Evolutionary conservation across 805 yeast species (phyloP).

Genomic region (Tetrapisispora namnaoensis): DNA sequence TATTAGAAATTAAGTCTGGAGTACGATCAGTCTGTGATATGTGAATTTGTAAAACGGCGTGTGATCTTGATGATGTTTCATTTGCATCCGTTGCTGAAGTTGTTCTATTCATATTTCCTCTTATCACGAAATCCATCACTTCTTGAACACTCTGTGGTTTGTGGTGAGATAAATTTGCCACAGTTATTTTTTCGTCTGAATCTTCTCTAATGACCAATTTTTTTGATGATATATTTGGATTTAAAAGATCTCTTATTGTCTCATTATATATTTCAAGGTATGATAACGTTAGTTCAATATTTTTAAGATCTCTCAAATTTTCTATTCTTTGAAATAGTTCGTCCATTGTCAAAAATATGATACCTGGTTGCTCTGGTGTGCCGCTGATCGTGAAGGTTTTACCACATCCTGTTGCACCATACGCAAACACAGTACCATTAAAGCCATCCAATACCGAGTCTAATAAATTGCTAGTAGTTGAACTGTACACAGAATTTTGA

Average conservation of each 20-base stretch:
- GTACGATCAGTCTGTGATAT: conserved; percentile 46
- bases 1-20: conserved; percentile 55
- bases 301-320: conserved; percentile 41
- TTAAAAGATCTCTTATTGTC: conserved; percentile 67
- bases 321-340: conserved; percentile 62
- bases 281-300: conserved; percentile 53
- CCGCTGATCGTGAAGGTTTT: conserved; percentile 89
- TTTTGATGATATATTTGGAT: conserved; percentile 41
- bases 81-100: conserved; percentile 87
- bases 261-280: conserved; percentile 90
- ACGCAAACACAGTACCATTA: conserved; percentile 88
- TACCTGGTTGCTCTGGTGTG: conserved; percentile 60
- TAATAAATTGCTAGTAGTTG: conserved; percentile 62
- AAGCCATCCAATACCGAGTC: conserved; percentile 73
- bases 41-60: conserved; percentile 81
- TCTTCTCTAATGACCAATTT: conserved; percentile 63
- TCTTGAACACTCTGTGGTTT: conserved; percentile 54
- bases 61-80: conserved; percentile 83
- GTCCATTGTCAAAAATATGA: conserved; percentile 67
- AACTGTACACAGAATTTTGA: conserved; percentile 58
- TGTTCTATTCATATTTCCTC: conserved; percentile 69
- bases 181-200: conserved; percentile 48
- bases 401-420: conserved; percentile 98
- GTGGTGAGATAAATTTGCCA: conserved; percentile 59
- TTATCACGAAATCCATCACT: conserved; percentile 65